Evolutionary conservation across 2,329 filamentous ascomycete genomes (phyloP).

Genomic region (Aspergillus awamori): DNA sequence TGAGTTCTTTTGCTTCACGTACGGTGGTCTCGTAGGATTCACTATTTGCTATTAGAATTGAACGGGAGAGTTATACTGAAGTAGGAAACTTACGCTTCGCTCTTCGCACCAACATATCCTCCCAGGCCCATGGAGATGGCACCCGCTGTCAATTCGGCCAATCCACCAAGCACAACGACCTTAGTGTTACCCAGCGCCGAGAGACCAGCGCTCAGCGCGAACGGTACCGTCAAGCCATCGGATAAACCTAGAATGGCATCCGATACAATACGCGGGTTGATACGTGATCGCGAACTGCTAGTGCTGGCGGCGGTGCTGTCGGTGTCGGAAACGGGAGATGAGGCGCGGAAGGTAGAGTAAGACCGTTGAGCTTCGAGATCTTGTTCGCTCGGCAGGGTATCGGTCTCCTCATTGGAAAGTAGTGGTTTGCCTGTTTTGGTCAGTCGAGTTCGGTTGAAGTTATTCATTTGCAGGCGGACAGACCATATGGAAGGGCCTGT

Average conservation of each 20-base stretch:
- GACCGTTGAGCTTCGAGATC: slow-evolving; percentile 41
- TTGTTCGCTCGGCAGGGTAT: slow-evolving; percentile 26
- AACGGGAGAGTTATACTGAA: not conserved
- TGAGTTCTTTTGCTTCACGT: slow-evolving; percentile 46
- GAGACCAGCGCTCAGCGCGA: slow-evolving; percentile 74
- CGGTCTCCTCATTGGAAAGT: slow-evolving; percentile 29
- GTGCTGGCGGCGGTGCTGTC: slow-evolving; percentile 26
- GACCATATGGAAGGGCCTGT: slow-evolving; percentile 17
- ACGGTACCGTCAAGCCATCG: slow-evolving; percentile 77
- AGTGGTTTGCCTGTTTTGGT: slow-evolving; percentile 35
- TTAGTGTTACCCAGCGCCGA: slow-evolving; percentile 62
- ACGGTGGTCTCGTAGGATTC: slow-evolving; percentile 52
- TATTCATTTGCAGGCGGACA: slow-evolving; percentile 13
- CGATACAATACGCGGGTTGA: slow-evolving; percentile 51
- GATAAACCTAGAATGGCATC: slow-evolving; percentile 75
- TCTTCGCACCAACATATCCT: slow-evolving; percentile 66
- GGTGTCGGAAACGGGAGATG: slow-evolving; percentile 27
- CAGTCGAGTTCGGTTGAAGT: slow-evolving; percentile 10
- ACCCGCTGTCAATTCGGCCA: slow-evolving; percentile 76
- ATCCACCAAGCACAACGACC: slow-evolving; percentile 70
- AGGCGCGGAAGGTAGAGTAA: slow-evolving; percentile 38
- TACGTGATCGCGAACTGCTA: slow-evolving; percentile 31
- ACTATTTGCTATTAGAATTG: slow-evolving; percentile 23
- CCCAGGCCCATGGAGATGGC: slow-evolving; percentile 78
- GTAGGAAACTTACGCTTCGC: slow-evolving; percentile 49